Base-by-base conservation (phyloP, 371 early-diverging fungal genomes). In the Saksenaea vasiformis region DNA sequence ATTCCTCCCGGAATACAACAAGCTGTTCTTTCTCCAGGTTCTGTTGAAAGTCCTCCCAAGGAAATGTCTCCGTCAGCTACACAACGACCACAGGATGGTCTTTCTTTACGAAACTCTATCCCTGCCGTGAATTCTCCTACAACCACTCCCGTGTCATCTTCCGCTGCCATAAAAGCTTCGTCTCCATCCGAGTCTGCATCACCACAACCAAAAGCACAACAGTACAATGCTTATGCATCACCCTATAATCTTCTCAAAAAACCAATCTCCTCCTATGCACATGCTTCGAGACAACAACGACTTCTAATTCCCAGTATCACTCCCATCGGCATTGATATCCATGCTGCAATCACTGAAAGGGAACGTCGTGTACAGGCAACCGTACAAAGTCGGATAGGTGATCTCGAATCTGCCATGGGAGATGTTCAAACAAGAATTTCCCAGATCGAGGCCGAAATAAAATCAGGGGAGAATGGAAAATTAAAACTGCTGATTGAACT, bases 281-380 rank as follows among this genome's bases (percentile, higher is more conserved):
- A 87, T 68, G 78, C 86, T 5, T 85, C 88, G 19, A 82, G 87
- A 37, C 84, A 89, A 60, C 94, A 93, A 57, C 84, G 88, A 2
- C 65, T 88, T 10, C 68, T 91, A 4, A 79, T 93, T 27, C 93
- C 93, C n/a, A 84, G 87, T 53, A 79, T 92, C 9, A 85, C 88
- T 13, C 96, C 97, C 0, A 60, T 69, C 4, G 93, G 94, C 15
- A 65, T 96, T 37, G 95, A 96, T 72, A 87, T 91, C 5, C 73
- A 85, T 26, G 83, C 83, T 0, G 67, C 94, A 58, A 67, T 81
- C 0, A 68, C 78, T 43, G 92, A 91, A 70, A 83, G 91, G 11
- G 92, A 95, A 59, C 79, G 82, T 37, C 72, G 82, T 17, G 74
- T 93, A 43, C 72, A 77, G 17, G 74, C 78, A 7, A 77, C 90